phyloP scores from a whole-genome alignment of 768 basidiomycete species.

The Agrocybe praecox region DNA sequence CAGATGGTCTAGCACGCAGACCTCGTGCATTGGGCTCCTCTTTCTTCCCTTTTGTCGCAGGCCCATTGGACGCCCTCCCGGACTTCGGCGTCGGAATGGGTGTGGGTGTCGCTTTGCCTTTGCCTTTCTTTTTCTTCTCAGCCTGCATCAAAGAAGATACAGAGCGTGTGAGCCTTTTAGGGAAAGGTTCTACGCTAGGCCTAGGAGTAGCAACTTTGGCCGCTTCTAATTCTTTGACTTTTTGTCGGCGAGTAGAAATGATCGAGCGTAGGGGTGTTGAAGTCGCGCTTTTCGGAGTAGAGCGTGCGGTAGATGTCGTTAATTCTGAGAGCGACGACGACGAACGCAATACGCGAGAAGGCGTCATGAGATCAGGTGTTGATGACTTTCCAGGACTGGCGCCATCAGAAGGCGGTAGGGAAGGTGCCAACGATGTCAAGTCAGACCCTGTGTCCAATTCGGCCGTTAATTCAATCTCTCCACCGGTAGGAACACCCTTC shows the following conservation, averaged over 20 bases:
- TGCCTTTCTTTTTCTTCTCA: conserved; percentile 34
- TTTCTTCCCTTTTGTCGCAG: conserved; percentile 42
- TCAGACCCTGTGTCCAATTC: conserved; percentile 52
- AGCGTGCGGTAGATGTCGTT: conserved; percentile 34
- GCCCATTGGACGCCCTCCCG: conserved; percentile 18
- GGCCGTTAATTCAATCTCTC: conserved; percentile 56
- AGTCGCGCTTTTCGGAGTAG: conserved; percentile 32
- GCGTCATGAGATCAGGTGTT: conserved; percentile 31
- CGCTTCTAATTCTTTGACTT: conserved; percentile 31
- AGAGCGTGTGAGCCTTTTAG: conserved; percentile 36
- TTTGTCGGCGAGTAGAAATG: conserved; percentile 63
- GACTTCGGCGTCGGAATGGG: conserved; percentile 30
- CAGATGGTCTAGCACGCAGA: conserved; percentile 50
- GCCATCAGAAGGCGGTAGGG: conserved; percentile 33
- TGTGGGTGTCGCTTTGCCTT: conserved; percentile 40
- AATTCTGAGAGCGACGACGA: conserved; percentile 45
- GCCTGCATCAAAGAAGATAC: conserved; percentile 26
- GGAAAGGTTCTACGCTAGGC: conserved; percentile 17
- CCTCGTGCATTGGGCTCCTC: conserved; percentile 56
- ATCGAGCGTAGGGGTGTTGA: conserved; percentile 53
- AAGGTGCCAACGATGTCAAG: conserved; percentile 44
- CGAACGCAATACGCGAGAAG: conserved; percentile 33
- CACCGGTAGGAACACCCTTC: conserved; percentile 45
- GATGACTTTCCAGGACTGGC: conserved; percentile 27
- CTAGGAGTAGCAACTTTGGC: conserved; percentile 8